phyloP scores from a whole-genome alignment of 2,329 filamentous ascomycete species.

The Cryphonectria nitschkei region DNA sequence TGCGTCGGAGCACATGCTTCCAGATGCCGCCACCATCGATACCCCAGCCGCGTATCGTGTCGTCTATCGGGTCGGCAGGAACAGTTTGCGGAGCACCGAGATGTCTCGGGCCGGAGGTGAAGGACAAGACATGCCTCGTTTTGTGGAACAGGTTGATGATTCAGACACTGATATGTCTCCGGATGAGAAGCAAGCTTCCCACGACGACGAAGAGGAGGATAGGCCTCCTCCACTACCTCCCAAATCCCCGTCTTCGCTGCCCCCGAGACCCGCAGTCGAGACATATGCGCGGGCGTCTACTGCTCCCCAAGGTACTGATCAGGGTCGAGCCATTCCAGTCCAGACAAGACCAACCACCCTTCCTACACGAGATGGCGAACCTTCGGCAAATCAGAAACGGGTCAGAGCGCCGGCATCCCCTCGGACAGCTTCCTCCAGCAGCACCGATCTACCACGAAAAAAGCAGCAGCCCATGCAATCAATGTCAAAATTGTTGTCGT shows the following conservation, averaged over 20 bases:
- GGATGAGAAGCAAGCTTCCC: conserved; percentile 33
- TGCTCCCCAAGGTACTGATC: neutral
- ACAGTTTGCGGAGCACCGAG: conserved; percentile 48
- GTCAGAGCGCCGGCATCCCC: conserved; percentile 41
- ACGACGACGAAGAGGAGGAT: conserved; percentile 33
- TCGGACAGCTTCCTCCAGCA: conserved; percentile 30
- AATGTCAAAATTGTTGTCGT: conserved; percentile 32
- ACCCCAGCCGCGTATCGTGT: conserved; percentile 52
- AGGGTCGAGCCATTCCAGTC: conserved; percentile 5
- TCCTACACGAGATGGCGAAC: conserved; percentile 37
- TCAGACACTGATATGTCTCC: conserved; percentile 35
- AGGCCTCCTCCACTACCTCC: conserved; percentile 29
- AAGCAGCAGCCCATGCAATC: conserved; percentile 32
- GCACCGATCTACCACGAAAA: conserved; percentile 30
- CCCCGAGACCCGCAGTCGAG: neutral
- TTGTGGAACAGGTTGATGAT: conserved; percentile 36
- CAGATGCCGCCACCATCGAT: conserved; percentile 23
- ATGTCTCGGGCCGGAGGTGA: conserved; percentile 36
- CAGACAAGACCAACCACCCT: conserved; percentile 31
- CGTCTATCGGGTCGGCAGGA: conserved; percentile 62
- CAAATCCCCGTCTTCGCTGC: conserved; percentile 28
- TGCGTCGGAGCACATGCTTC: conserved; percentile 28
- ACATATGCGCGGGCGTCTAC: neutral
- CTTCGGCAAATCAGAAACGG: conserved; percentile 53
- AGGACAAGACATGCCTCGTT: conserved; percentile 23